phyloP scores from a whole-genome alignment of 768 basidiomycete species.

The Kwoniella dejecticola region DNA sequence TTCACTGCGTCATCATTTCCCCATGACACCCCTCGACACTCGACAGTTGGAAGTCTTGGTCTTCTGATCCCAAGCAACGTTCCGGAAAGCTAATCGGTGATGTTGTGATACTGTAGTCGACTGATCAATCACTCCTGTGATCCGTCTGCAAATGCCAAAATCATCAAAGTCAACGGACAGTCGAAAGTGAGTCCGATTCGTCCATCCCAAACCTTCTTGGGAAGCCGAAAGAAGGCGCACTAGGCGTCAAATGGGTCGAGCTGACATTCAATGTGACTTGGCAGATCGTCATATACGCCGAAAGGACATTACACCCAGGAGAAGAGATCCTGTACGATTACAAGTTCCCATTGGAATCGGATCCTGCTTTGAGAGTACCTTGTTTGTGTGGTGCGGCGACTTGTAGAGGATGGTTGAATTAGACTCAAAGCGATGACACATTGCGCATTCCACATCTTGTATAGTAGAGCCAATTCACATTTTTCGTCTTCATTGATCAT shows the following conservation, averaged over 20 bases:
- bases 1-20: not conserved
- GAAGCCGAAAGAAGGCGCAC: no score
- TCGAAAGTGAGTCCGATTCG: slow-evolving; percentile 53
- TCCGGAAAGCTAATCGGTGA: no score
- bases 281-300: slow-evolving; percentile 97
- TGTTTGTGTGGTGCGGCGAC: slow-evolving; percentile 46
- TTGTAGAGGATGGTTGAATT: slow-evolving; percentile 95
- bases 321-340: slow-evolving; percentile 84
- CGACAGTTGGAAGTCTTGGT: no score
- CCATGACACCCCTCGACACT: no score
- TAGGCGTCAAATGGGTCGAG: no score
- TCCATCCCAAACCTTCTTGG: no score
- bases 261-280: not conserved
- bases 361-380: slow-evolving; percentile 58
- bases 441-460: no score
- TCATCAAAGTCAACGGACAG: slow-evolving; percentile 61
- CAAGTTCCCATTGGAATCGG: slow-evolving; percentile 99
- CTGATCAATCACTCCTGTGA: slow-evolving; percentile 99
- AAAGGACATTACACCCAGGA: slow-evolving; percentile 90
- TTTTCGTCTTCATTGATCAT: no score
- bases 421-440: no score
- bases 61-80: no score
- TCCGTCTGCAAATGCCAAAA: slow-evolving; percentile 65
- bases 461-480: no score
- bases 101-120: no score